These are phyloP conservation scores for Juncus inflexus DNA, from an alignment of 176 grass and related monocot genomes.

Conservation along the genomic window DNA sequence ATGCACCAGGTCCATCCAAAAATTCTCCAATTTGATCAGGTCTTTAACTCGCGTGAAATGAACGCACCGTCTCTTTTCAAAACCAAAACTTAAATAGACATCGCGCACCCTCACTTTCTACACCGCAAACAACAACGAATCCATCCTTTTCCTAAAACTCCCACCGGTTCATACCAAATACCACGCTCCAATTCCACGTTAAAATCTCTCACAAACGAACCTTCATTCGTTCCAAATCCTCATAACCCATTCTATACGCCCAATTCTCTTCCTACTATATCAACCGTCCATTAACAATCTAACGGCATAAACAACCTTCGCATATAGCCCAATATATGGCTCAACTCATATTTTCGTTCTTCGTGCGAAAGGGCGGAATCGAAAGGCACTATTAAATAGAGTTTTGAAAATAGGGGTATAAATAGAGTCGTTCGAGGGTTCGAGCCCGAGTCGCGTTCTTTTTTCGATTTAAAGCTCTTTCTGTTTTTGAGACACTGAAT, in stretches of 20 bases:
- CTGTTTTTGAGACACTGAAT: not conserved
- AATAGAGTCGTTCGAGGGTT: not conserved
- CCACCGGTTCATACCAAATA: not conserved
- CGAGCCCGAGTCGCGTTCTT: slow-evolving; percentile 22
- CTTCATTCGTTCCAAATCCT: not conserved
- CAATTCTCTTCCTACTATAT: not conserved
- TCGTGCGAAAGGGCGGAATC: slow-evolving; percentile 2
- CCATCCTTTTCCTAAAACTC: not conserved
- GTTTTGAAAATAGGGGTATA: slow-evolving; percentile 25
- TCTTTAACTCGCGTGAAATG: too few species aligned
- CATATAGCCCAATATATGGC: not conserved
- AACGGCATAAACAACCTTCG: not conserved
- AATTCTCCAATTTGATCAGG: too few species aligned
- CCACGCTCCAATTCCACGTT: too few species aligned
- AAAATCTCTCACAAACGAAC: too few species aligned
- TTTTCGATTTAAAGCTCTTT: not conserved
- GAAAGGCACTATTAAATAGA: slow-evolving; percentile 24
- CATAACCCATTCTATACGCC: not conserved
- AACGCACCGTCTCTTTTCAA: too few species aligned
- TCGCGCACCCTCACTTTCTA: not conserved
- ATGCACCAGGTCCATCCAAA: too few species aligned
- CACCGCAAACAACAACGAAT: not conserved
- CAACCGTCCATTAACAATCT: not conserved
- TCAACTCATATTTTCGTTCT: not conserved
- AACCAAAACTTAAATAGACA: too few species aligned